Base-by-base conservation (phyloP, 306 rosid genomes). In the Vigna hirtella region DNA sequence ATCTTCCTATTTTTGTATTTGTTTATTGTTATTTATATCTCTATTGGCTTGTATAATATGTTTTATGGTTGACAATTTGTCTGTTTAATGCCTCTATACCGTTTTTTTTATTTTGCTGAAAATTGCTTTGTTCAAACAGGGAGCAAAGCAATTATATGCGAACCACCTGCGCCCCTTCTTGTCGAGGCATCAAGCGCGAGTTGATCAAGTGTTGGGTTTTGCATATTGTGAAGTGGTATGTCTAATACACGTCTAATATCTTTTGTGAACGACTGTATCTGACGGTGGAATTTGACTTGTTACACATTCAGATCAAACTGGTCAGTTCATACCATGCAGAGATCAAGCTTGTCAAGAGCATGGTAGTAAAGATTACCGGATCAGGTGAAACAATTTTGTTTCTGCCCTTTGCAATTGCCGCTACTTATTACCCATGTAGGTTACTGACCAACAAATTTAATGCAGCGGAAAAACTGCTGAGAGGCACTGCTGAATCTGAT, bases 161-260 rank as follows among this genome's bases (percentile, higher is more conserved):
- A 88, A 80, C 76, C 89, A 92, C 77, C 56, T 94, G 62, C 97
- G 97, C 42, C 98, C 97, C 13, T 87, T 94, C 85, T 79, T 94
- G 87, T 53, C 73, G 72, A 88, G 81, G 90, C 94, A 88, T 83
- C 97, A 94, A 80, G 83, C 81, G 1, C 87, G 76, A 77, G 65
- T 87, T 72, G 98, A 94, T 82, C 89, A 36, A 38, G 70, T 88
- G 83, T 55, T 92, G 81, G 95, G 89, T 58, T 40, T 79, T 61
- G 89, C 87, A 40, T 87, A 83, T 72, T 79, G 80, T 79, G 95
- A 90, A 92, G 79, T 81, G 92, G 98, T 94, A 85, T 77, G 82
- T 68, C 76, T 67, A 75, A 47, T 61, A 15, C 61, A 34, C 14
- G 0, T 30, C 34, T 30, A 30, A 30, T 30, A 49, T 3, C 63